Evolutionary conservation across 192 early-diverging fungal species (phyloP), one percentile per base, ranked within the genome.

Genomic region (Martensiomyces pterosporus): DNA sequence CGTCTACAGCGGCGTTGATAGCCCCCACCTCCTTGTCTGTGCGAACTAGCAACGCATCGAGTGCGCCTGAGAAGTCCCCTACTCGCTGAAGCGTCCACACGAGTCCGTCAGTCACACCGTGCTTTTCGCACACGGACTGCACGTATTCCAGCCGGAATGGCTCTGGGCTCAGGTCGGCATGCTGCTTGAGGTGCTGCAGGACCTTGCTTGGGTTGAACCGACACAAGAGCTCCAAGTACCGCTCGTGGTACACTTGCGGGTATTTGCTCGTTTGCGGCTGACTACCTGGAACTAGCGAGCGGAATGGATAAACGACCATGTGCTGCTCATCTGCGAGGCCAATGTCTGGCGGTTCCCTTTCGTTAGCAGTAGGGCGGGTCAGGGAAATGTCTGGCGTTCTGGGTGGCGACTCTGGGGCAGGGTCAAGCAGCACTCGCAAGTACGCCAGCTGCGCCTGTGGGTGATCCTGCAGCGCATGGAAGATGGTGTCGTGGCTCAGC

Each of bases 151-250:
- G 51, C 1, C 64, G 40, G 26, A 67, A 63, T 13, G 70, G 64
- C 49, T 66, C 64, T 9, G 64, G 54, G 32, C 47, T 55, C 7
- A 45, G 47, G 46, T 74, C 64, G 7, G 43, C 70, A 22, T 60
- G 54, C 43, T 49, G 34, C 26, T 32, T 55, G 38, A 74, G 39
- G 39, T 74, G 67, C 15, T 27, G 50, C 17, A 74, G 52, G 24
- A 67, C 64, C 7, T 24, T 39, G 15, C 55, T 39, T 22, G 70
- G 70, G 26, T 47, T 67, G 55, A 43, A 52, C 21, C 38, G 45
- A 23, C 70, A 74, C 50, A 74, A 40, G 3, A 74, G 64, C 55
- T 67, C 64, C 44, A 74, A 16, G 29, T 74, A 74, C 9, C 55
- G 58, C 43, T 74, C 70, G 22, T 66, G 70, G 19, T 58, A 63